Conservation (phyloP, 2,329 filamentous ascomycete species). For the Trichoderma cornu-damae region DNA sequence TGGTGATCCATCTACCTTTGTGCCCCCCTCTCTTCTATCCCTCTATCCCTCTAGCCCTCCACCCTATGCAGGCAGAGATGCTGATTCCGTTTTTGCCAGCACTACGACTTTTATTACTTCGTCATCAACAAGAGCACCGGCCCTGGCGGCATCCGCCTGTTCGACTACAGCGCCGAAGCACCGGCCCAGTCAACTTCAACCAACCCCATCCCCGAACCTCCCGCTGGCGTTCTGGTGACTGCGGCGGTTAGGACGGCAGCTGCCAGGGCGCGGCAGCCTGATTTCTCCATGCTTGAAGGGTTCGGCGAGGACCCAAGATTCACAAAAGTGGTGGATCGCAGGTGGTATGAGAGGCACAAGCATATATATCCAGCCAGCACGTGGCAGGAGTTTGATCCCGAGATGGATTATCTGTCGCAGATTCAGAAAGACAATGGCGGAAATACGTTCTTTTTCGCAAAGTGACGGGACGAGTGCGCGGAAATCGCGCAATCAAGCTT, state of each 20-base stretch:
- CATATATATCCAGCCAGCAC: conserved; percentile 95
- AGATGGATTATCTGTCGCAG: conserved; percentile 74
- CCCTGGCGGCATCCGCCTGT: conserved; percentile 66
- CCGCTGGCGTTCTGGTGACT: conserved; percentile 28
- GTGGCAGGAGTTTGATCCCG: conserved; percentile 92
- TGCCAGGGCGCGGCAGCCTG: conserved; percentile 37
- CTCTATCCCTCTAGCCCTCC: conserved; percentile 20
- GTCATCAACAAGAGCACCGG: conserved; percentile 79
- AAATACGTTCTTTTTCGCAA: conserved; percentile 85
- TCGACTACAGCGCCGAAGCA: conserved; percentile 62
- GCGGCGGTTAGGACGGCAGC: conserved; percentile 35
- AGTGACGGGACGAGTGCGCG: conserved; percentile 26
- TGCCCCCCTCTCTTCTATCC: conserved; percentile 3
- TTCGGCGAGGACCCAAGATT: conserved; percentile 68
- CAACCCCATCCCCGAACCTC: conserved; percentile 21
- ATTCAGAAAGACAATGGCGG: conserved; percentile 79
- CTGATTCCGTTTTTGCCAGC: conserved; percentile 50
- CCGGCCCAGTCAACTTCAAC: conserved; percentile 30
- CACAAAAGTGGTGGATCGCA: conserved; percentile 90
- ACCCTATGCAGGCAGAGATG: not conserved
- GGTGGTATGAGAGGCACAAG: conserved; percentile 97
- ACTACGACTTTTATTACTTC: conserved; percentile 97
- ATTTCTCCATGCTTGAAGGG: conserved; percentile 63
- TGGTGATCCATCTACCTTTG: conserved; percentile 1
- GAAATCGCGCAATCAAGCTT: not conserved